Conservation (phyloP, 371 early-diverging fungal species). For the Mitosporidium daphniae region DNA sequence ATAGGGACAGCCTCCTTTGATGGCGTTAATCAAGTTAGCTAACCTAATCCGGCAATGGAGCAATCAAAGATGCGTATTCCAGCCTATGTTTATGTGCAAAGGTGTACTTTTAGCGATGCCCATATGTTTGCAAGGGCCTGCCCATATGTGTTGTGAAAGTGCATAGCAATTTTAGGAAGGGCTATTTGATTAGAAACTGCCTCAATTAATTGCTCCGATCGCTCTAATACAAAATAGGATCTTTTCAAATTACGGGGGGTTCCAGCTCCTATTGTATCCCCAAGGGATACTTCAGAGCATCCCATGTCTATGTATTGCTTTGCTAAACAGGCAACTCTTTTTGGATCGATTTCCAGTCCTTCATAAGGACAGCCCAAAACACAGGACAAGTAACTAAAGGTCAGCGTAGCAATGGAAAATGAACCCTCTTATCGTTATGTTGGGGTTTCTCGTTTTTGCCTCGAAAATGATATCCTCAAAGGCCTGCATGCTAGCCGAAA, state of each 20-base stretch:
- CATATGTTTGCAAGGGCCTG: constrained; percentile 71
- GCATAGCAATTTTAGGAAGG: constrained; percentile 35
- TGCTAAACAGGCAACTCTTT: constrained; percentile 27
- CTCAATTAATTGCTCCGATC: constrained; percentile 14
- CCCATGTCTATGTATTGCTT: constrained; percentile 38
- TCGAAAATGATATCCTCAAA: constrained; percentile 22
- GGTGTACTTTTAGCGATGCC: constrained; percentile 22
- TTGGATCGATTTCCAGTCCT: constrained; percentile 24
- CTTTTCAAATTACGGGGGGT: constrained; percentile 7
- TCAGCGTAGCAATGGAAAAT: constrained; percentile 33
- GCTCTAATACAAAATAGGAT: constrained; percentile 1
- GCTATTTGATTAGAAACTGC: constrained; percentile 28
- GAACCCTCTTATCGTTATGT: too few relatives aligned
- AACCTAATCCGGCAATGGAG: constrained; percentile 47
- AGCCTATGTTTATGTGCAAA: constrained; percentile 8
- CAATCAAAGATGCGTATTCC: constrained; percentile 63
- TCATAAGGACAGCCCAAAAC: constrained; percentile 79
- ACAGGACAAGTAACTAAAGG: constrained; percentile 28
- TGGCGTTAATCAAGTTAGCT: constrained; percentile 1
- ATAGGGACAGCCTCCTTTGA: constrained; percentile 60
- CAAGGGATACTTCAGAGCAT: constrained; percentile 75
- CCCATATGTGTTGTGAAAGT: constrained; percentile 87
- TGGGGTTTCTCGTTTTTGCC: too few relatives aligned
- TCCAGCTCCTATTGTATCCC: constrained; percentile 79
- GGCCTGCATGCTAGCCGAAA: constrained; percentile 30